Evolutionary conservation across 2,329 filamentous ascomycete genomes (phyloP).

Genomic region (Claviceps cyperi): DNA sequence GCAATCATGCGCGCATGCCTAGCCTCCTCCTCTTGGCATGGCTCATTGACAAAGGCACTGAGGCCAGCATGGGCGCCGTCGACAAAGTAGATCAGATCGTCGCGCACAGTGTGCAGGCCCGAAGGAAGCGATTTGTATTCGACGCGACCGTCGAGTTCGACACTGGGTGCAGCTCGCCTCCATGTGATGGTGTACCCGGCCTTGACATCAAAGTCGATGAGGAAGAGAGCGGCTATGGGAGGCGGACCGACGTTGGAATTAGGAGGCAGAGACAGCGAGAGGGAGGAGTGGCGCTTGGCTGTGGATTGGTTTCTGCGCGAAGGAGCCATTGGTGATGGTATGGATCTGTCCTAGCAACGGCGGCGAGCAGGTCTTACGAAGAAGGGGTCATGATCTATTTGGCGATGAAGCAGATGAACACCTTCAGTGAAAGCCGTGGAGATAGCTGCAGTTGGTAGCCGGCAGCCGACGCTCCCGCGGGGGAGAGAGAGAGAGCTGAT

Average conservation of each 20-base stretch:
- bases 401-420: background rate
- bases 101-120: conserved; percentile 72
- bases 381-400: background rate
- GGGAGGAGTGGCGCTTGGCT: conserved; percentile 20
- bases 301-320: conserved; percentile 22
- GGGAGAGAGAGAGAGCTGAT: background rate
- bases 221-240: conserved; percentile 59
- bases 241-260: conserved; percentile 17
- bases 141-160: conserved; percentile 71
- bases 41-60: conserved; percentile 78
- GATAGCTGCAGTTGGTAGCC: too few species aligned
- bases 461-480: background rate
- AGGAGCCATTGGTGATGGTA: conserved; percentile 22
- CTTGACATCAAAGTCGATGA: conserved; percentile 86
- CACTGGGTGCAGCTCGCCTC: conserved; percentile 57
- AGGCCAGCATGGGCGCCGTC: conserved; percentile 66
- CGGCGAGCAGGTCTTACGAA: conserved; percentile 7
- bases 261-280: conserved; percentile 19
- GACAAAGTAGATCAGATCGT: conserved; percentile 89
- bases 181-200: conserved; percentile 83
- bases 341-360: background rate
- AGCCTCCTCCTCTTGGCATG: conserved; percentile 59
- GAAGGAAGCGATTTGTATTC: conserved; percentile 96
- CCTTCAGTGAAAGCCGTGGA: background rate
- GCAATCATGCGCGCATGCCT: conserved; percentile 88